phyloP scores from a whole-genome alignment of 179 eudicot species.

The Camellia oleifera region DNA sequence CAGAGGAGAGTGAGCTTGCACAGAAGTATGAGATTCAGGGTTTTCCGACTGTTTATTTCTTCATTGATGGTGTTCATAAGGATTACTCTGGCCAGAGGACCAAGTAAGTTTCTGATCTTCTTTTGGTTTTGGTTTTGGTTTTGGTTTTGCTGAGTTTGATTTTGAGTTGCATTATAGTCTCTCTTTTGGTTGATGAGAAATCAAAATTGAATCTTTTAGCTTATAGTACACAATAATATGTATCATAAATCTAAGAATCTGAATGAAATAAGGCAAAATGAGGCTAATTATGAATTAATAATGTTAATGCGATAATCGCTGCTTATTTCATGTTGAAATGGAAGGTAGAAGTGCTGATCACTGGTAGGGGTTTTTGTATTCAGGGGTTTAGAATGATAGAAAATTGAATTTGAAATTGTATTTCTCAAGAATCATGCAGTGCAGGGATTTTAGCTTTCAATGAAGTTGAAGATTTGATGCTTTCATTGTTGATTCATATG shows the following conservation, averaged over 20 bases:
- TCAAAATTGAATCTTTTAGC: neutral
- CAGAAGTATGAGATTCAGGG: constrained; percentile 75
- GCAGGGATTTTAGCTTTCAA: neutral
- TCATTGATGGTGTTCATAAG: constrained; percentile 77
- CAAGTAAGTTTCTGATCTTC: constrained; percentile 41
- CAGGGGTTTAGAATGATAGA: no score
- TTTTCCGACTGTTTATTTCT: constrained; percentile 74
- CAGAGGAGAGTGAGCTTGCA: constrained; percentile 67
- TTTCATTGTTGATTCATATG: constrained; percentile 4
- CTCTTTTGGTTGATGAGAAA: neutral
- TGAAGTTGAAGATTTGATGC: neutral
- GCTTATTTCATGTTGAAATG: neutral
- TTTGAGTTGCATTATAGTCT: neutral
- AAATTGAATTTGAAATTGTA: neutral
- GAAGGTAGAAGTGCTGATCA: neutral
- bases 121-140: neutral
- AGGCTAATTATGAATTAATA: no score
- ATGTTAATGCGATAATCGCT: neutral
- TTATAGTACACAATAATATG: no score
- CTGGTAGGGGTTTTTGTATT: no score
- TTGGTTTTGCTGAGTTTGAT: neutral
- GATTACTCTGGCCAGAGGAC: constrained; percentile 65
- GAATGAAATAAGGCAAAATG: neutral
- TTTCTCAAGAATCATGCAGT: neutral
- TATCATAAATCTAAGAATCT: neutral